A percentile compares a stretch with the other conserved stretches of the same genome.
These are phyloP conservation scores for Penicillium manginii DNA, from an alignment of 495 filamentous ascomycete genomes.

Conservation along the genomic window DNA sequence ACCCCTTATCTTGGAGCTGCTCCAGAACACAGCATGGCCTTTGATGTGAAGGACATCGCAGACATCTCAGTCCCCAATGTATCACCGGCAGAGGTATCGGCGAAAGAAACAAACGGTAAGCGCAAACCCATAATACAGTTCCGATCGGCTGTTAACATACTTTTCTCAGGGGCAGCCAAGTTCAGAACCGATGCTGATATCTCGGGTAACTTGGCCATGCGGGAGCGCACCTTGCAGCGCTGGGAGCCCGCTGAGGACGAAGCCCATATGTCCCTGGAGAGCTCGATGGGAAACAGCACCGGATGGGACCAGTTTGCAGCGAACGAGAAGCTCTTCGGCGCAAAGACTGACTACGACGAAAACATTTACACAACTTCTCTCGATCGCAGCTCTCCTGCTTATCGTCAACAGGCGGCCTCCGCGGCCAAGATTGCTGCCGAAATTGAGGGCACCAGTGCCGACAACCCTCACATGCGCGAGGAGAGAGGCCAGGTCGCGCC, in stretches of 20 bases:
- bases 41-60: slow-evolving; percentile 75
- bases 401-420: slow-evolving; percentile 72
- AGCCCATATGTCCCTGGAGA: slow-evolving; percentile 72
- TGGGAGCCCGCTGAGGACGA: slow-evolving; percentile 76
- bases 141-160: neutral
- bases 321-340: slow-evolving; percentile 85
- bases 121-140: slow-evolving; percentile 8
- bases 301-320: slow-evolving; percentile 95
- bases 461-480: slow-evolving; percentile 83
- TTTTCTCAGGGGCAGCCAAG: slow-evolving; percentile 23
- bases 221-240: slow-evolving; percentile 77
- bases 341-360: slow-evolving; percentile 88
- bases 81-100: slow-evolving; percentile 47
- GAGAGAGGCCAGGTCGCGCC: slow-evolving; percentile 74
- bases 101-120: slow-evolving; percentile 75
- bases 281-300: slow-evolving; percentile 37
- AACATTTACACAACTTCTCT: slow-evolving; percentile 92
- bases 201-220: slow-evolving; percentile 67
- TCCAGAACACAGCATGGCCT: slow-evolving; percentile 72
- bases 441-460: slow-evolving; percentile 72
- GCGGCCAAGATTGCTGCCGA: slow-evolving; percentile 87
- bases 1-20: slow-evolving; percentile 63
- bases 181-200: slow-evolving; percentile 93
- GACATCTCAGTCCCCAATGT: slow-evolving; percentile 67
- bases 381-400: slow-evolving; percentile 78